A percentile compares a stretch with the other conserved stretches of the same genome.
phyloP scores from a whole-genome alignment of 257 asterid species.

The Lantana camara region DNA sequence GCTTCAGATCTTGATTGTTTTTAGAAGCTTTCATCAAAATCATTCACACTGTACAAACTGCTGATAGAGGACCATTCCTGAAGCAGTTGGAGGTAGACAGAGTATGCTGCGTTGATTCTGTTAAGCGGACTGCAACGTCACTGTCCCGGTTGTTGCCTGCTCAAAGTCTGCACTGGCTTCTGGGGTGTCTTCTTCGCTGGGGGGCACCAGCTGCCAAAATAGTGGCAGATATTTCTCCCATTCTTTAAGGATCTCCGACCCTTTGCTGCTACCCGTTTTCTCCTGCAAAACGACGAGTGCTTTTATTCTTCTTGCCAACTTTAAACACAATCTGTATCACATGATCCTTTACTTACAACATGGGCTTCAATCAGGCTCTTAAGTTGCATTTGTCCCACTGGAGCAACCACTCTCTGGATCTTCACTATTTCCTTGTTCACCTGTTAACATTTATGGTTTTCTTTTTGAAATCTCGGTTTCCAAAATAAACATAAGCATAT shows the following conservation, averaged over 20 bases:
- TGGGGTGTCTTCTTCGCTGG: constrained; percentile 98
- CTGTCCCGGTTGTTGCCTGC: constrained; percentile 63
- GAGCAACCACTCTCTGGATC: constrained; percentile 96
- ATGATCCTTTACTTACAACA: constrained; percentile 59
- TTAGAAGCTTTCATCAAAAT: constrained; percentile 9
- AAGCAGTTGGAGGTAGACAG: constrained; percentile 25
- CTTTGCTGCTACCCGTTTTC: constrained; percentile 90
- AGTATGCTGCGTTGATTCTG: constrained; percentile 35
- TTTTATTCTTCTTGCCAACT: too few relatives aligned
- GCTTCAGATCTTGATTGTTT: constrained; percentile 2
- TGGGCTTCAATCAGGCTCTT: constrained; percentile 92
- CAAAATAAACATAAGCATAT: not conserved
- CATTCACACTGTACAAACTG: not conserved
- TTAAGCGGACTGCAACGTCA: constrained; percentile 70
- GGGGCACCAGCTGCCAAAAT: constrained; percentile 98
- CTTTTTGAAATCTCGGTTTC: too few relatives aligned
- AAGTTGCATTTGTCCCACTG: constrained; percentile 95
- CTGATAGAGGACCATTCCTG: constrained; percentile 2
- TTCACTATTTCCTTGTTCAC: constrained; percentile 97
- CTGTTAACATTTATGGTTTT: constrained; percentile 48
- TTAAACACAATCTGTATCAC: too few relatives aligned
- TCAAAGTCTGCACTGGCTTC: constrained; percentile 80
- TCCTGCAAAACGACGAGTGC: constrained; percentile 43
- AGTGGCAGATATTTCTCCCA: constrained; percentile 91
- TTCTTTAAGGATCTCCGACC: constrained; percentile 64